Percentiles rank a stretch among this genome's conserved stretches.
These are phyloP conservation scores for Phyllostachys edulis DNA, from an alignment of 176 grass and related monocot genomes.

Conservation along the genomic window DNA sequence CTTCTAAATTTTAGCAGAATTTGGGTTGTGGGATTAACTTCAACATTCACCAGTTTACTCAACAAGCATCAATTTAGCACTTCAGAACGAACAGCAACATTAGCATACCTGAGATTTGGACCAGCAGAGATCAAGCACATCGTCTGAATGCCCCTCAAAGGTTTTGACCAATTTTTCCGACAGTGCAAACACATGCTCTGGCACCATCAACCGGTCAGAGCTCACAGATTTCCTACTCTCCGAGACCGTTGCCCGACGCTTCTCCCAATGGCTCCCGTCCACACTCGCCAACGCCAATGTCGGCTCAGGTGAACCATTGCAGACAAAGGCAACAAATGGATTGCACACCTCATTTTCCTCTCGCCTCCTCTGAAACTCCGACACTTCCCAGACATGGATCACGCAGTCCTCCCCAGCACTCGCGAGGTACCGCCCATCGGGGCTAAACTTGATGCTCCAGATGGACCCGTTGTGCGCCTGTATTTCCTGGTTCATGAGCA, in stretches of 20 bases:
- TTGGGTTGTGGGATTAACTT: background rate
- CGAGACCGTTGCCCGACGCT: slow-evolving; percentile 48
- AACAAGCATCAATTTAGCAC: background rate
- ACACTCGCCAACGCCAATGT: slow-evolving; percentile 42
- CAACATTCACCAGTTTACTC: background rate
- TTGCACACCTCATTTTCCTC: slow-evolving; percentile 62
- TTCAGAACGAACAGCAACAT: background rate
- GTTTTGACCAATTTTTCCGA: slow-evolving; percentile 78
- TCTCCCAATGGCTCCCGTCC: slow-evolving; percentile 60
- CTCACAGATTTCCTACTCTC: slow-evolving; percentile 44
- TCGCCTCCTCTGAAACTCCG: slow-evolving; percentile 50
- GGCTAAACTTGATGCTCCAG: slow-evolving; percentile 86
- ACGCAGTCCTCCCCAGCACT: slow-evolving; percentile 90
- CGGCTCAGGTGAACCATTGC: slow-evolving; percentile 58
- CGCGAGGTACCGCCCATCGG: slow-evolving; percentile 74
- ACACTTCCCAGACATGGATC: slow-evolving; percentile 95
- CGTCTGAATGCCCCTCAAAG: slow-evolving; percentile 71
- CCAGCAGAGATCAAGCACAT: slow-evolving; percentile 98
- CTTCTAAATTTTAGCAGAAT: slow-evolving; percentile 25
- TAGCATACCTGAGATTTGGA: slow-evolving; percentile 83
- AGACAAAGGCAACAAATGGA: slow-evolving; percentile 57
- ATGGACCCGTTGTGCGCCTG: slow-evolving; percentile 81
- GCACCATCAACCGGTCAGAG: slow-evolving; percentile 68
- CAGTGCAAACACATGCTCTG: slow-evolving; percentile 77
- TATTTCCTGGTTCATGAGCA: slow-evolving; percentile 93